Conservation (phyloP, 169 alveolate genomes). For the Perkinsus olseni region DNA sequence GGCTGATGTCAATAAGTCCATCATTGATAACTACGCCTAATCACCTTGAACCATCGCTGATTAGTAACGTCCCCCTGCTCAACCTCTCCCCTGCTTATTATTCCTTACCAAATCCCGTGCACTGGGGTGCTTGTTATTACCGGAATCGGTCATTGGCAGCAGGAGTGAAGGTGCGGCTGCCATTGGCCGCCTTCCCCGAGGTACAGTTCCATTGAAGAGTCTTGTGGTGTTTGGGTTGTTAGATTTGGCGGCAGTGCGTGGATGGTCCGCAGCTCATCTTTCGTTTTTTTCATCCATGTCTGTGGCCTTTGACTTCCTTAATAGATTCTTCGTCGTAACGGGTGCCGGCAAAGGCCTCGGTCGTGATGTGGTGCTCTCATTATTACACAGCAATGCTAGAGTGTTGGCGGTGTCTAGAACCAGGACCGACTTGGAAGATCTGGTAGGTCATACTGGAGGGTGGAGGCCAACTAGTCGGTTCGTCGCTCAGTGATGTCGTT, state of each 20-base stretch:
- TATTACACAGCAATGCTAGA: neutral
- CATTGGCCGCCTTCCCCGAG: no score
- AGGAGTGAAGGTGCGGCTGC: no score
- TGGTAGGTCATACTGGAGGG: neutral
- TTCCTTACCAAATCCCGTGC: no score
- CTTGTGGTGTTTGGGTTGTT: no score
- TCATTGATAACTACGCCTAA: neutral
- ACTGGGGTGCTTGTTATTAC: no score
- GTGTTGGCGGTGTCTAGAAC: neutral
- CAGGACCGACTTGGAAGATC: neutral
- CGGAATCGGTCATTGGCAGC: no score
- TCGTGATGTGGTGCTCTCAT: neutral
- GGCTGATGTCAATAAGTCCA: neutral
- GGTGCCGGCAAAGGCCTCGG: neutral
- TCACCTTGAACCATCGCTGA: neutral
- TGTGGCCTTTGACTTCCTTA: neutral
- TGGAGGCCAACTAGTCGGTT: neutral
- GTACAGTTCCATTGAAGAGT: no score
- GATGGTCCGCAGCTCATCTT: no score
- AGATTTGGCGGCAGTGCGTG: no score
- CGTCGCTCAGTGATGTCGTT: no score
- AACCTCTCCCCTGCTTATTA: neutral
- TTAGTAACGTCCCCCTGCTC: neutral
- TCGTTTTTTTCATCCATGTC: neutral
- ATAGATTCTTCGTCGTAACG: neutral